These are phyloP conservation scores for Kwoniella bestiolae DNA, from an alignment of 768 basidiomycete species.

Conservation along the genomic window DNA sequence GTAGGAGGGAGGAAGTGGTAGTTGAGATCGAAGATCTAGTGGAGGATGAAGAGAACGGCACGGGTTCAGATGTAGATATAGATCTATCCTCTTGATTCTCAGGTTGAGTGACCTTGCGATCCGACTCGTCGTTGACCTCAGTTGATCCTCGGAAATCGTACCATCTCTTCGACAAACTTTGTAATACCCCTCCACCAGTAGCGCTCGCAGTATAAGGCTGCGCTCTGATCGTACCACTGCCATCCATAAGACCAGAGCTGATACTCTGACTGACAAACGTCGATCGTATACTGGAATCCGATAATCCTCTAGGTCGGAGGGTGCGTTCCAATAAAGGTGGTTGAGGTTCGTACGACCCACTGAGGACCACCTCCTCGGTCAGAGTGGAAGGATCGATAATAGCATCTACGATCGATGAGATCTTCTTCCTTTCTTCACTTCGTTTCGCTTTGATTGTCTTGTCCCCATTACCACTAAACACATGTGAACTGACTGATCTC, in stretches of 20 bases:
- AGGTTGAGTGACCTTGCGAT: no score
- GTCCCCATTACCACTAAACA: conserved; percentile 34
- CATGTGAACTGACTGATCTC: conserved; percentile 42
- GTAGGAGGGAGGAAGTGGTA: conserved; percentile 3
- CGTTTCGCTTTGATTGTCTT: conserved; percentile 36
- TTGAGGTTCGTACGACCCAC: conserved; percentile 39
- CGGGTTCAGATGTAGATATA: conserved; percentile 6
- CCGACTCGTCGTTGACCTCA: conserved; percentile 4
- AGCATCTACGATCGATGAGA: conserved; percentile 65
- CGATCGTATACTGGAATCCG: conserved; percentile 89
- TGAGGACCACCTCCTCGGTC: background rate
- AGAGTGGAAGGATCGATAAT: conserved; percentile 67
- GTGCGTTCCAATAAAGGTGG: conserved; percentile 65
- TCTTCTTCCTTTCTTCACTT: conserved; percentile 31
- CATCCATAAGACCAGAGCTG: conserved; percentile 6
- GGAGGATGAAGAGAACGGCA: conserved; percentile 12
- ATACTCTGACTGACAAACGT: conserved; percentile 66
- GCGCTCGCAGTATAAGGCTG: background rate
- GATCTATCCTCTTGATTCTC: conserved; percentile 17
- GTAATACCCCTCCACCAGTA: conserved; percentile 26
- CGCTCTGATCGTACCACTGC: background rate
- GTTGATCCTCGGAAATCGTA: conserved; percentile 24
- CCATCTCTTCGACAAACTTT: conserved; percentile 22
- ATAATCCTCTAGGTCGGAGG: conserved; percentile 76
- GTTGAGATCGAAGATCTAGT: conserved; percentile 21